A percentile compares a stretch with the other conserved stretches of the same genome.
These are phyloP conservation scores for Yarrowia bubula DNA, from an alignment of 805 yeast species.

Conservation along the genomic window DNA sequence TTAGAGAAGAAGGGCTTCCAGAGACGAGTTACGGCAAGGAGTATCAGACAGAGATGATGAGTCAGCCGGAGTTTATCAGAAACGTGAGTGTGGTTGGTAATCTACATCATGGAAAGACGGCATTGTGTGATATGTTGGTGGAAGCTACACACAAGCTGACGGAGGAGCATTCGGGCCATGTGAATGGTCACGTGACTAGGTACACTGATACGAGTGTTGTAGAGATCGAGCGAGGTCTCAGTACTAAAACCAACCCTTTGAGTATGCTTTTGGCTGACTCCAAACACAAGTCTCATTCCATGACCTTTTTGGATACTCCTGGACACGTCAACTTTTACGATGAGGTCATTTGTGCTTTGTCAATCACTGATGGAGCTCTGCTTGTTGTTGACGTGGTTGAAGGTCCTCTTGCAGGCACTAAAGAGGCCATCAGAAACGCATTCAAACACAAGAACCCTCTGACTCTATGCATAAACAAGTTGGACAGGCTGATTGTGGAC, in stretches of 20 bases:
- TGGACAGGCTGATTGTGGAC: conserved; percentile 84
- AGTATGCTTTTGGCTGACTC: conserved; percentile 57
- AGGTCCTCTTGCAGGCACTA: conserved; percentile 64
- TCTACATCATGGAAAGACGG: conserved; percentile 82
- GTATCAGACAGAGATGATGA: conserved; percentile 53
- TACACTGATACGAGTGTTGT: conserved; percentile 70
- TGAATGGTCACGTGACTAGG: conserved; percentile 48
- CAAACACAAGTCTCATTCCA: conserved; percentile 52
- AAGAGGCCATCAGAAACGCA: conserved; percentile 51
- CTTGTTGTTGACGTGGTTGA: conserved; percentile 83
- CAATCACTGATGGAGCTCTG: conserved; percentile 62
- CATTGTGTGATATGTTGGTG: conserved; percentile 67
- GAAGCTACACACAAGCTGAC: conserved; percentile 58
- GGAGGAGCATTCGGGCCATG: conserved; percentile 37
- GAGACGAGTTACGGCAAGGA: conserved; percentile 58
- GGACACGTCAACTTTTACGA: conserved; percentile 87
- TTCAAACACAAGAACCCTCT: conserved; percentile 52
- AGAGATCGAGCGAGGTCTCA: conserved; percentile 68
- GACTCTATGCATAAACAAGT: conserved; percentile 66
- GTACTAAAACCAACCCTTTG: conserved; percentile 63
- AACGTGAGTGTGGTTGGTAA: conserved; percentile 80
- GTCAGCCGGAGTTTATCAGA: conserved; percentile 61
- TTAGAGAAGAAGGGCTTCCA: conserved; percentile 62
- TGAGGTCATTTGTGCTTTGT: conserved; percentile 59
- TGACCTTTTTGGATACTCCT: conserved; percentile 80